Conservation (phyloP, 2,329 filamentous ascomycete species). For the Colletotrichum sp. region DNA sequence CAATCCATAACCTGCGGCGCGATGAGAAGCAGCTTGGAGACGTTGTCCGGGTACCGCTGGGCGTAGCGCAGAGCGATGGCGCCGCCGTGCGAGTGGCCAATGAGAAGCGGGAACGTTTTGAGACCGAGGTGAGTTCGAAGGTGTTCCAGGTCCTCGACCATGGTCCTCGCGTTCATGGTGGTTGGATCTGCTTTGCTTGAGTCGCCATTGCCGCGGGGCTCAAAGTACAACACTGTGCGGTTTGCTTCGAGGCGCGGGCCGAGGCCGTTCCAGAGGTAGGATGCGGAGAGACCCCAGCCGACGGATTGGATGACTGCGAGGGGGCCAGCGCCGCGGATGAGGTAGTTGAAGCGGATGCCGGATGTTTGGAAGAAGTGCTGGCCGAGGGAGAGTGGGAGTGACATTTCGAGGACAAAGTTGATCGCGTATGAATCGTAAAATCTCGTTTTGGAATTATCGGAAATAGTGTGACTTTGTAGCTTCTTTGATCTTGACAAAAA, state of each 20-base stretch:
- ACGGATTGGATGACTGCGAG: not conserved
- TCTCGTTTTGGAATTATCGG: too few relatives aligned
- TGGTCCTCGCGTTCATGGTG: not conserved
- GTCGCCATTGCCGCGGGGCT: not conserved
- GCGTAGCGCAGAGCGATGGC: not conserved
- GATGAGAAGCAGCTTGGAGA: rapidly evolving
- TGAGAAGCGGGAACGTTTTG: not conserved
- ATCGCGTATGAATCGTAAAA: too few relatives aligned
- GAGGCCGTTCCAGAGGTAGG: not conserved
- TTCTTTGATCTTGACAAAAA: too few relatives aligned
- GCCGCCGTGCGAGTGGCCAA: not conserved
- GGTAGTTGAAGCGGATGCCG: not conserved
- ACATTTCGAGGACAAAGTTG: too few relatives aligned
- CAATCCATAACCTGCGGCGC: not conserved
- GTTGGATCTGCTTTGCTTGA: not conserved
- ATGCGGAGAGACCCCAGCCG: not conserved
- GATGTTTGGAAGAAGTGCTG: rapidly evolving
- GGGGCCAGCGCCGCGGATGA: not conserved
- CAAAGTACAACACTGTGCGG: not conserved
- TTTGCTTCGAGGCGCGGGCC: not conserved
- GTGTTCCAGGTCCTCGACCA: not conserved
- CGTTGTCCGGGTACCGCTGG: not conserved
- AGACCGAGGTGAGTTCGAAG: not conserved
- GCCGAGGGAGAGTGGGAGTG: not conserved
- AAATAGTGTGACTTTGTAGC: too few relatives aligned